A percentile compares a stretch with the other conserved stretches of the same genome.
These are phyloP conservation scores for Auriculariales sp. DNA, from an alignment of 768 basidiomycete genomes.

Conservation along the genomic window DNA sequence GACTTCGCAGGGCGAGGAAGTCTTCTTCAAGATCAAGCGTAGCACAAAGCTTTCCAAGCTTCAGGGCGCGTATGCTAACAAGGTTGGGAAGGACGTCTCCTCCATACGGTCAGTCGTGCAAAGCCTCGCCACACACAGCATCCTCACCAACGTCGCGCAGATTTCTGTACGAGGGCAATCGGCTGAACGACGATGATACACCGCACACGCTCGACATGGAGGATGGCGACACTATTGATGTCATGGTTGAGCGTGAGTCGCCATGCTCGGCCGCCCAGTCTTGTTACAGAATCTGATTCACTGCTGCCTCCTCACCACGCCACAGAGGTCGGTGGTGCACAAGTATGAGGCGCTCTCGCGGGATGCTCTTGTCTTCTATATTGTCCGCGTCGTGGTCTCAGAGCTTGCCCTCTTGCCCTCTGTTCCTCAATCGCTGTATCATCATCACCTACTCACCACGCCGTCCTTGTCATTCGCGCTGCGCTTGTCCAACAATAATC, in stretches of 20 bases:
- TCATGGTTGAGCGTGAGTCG: conserved; percentile 84
- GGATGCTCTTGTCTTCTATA: conserved; percentile 7
- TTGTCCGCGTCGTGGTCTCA: conserved; percentile 2
- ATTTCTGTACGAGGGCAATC: conserved; percentile 78
- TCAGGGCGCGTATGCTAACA: conserved; percentile 81
- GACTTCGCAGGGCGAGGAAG: conserved; percentile 66
- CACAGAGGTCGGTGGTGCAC: conserved; percentile 1
- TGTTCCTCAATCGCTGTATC: conserved; percentile 7
- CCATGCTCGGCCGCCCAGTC: not conserved
- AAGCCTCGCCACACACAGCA: not conserved
- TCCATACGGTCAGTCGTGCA: conserved; percentile 62
- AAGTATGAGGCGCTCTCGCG: not conserved
- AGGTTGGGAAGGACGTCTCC: conserved; percentile 78
- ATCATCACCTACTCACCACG: too few species aligned
- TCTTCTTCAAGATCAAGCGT: conserved; percentile 95
- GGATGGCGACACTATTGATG: conserved; percentile 75
- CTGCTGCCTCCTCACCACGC: not conserved
- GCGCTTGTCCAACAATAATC: not conserved
- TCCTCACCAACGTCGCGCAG: conserved; percentile 24
- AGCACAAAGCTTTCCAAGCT: conserved; percentile 86
- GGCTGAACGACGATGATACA: conserved; percentile 83
- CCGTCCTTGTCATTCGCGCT: not conserved
- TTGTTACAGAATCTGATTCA: not conserved
- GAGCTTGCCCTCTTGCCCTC: not conserved
- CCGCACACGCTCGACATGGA: conserved; percentile 79